These are phyloP conservation scores for Alisma plantagoaquatica DNA, from an alignment of 106 monocot species.

Conservation along the genomic window DNA sequence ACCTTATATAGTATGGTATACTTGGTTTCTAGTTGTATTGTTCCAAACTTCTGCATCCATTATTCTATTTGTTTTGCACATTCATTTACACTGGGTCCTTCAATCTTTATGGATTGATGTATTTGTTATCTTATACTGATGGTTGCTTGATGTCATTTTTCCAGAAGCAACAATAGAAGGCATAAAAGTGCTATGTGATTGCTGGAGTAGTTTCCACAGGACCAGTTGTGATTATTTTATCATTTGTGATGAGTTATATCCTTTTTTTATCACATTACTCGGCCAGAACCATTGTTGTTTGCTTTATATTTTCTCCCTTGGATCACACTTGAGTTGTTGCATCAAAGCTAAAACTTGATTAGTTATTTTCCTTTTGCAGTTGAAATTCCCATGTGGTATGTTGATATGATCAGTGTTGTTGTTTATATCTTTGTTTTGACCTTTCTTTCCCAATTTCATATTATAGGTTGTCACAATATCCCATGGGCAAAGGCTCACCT, in stretches of 20 bases:
- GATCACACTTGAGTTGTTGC: background rate
- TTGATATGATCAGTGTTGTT: background rate
- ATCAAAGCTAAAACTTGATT: background rate
- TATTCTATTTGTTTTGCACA: no score
- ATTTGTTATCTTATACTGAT: no score
- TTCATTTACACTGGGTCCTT: no score
- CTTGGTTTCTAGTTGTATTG: no score
- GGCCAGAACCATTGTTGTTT: background rate
- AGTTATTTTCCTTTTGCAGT: background rate
- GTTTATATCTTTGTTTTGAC: background rate
- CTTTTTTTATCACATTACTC: background rate
- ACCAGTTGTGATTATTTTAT: background rate
- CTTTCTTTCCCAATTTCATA: constrained; percentile 13
- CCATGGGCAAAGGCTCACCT: constrained; percentile 81
- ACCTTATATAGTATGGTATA: no score
- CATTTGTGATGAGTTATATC: background rate
- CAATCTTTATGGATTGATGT: no score
- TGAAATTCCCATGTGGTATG: background rate
- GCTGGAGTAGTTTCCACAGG: constrained; percentile 2
- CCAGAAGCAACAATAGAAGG: constrained; percentile 6
- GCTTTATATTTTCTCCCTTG: background rate
- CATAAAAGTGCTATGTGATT: constrained; percentile 1
- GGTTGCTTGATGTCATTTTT: no score
- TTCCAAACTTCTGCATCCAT: no score
- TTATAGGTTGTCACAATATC: constrained; percentile 46